These are phyloP conservation scores for Prunella vulgaris DNA, from an alignment of 257 asterid genomes.

Conservation along the genomic window DNA sequence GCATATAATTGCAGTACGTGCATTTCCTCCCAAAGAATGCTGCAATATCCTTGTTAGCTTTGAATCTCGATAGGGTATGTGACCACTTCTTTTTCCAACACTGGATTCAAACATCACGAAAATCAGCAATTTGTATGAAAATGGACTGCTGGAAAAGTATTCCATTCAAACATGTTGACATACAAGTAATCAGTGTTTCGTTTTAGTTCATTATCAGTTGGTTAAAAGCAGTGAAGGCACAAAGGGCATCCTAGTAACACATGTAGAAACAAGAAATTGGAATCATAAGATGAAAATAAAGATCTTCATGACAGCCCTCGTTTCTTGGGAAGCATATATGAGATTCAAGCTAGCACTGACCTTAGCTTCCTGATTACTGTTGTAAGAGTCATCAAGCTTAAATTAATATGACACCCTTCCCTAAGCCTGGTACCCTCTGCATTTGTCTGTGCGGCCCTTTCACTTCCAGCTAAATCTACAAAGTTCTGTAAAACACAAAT, in stretches of 20 bases:
- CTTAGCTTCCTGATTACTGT: constrained; percentile 93
- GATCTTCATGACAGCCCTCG: not conserved
- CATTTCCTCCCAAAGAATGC: constrained; percentile 97
- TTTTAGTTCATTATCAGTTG: not conserved
- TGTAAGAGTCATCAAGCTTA: constrained; percentile 94
- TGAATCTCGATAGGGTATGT: constrained; percentile 89
- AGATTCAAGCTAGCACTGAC: constrained; percentile 25
- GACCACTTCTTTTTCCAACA: constrained; percentile 90
- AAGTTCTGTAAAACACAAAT: constrained; percentile 55
- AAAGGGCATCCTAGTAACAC: not conserved
- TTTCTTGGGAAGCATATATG: not conserved
- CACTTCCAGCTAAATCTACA: constrained; percentile 96
- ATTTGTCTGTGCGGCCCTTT: constrained; percentile 87
- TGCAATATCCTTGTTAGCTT: constrained; percentile 95
- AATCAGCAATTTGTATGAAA: not conserved
- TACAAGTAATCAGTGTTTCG: not conserved
- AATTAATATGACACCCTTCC: constrained; percentile 97
- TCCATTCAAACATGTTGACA: not conserved
- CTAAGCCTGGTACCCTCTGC: constrained; percentile 94
- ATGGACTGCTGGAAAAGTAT: too few relatives aligned
- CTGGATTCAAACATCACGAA: constrained; percentile 34
- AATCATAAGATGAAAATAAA: not conserved
- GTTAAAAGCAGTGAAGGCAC: not conserved
- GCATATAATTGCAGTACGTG: constrained; percentile 96
- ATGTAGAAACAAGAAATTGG: not conserved